Conservation (phyloP, 495 filamentous ascomycete species). For the Letharia lupina region DNA sequence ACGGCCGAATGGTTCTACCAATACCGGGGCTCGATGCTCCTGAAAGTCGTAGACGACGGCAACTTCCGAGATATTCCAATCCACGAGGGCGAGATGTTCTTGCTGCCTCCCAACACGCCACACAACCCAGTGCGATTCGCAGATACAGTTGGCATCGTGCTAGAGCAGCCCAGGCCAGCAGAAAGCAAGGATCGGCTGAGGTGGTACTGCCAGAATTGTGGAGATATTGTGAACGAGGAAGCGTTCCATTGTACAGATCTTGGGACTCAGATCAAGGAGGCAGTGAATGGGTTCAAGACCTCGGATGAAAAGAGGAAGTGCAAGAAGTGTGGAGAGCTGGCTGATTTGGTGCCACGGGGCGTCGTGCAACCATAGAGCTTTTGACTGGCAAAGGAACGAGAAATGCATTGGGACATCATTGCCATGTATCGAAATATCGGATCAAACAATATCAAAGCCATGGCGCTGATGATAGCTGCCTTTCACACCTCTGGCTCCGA, state of each 20-base stretch:
- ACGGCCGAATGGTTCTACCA: conserved; percentile 99
- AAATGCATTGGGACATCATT: not conserved
- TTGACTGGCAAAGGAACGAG: not conserved
- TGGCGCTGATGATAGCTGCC: not conserved
- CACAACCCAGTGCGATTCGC: conserved; percentile 69
- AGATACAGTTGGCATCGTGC: conserved; percentile 70
- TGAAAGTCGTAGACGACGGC: conserved; percentile 70
- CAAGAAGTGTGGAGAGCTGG: conserved; percentile 66
- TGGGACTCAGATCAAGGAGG: conserved; percentile 94
- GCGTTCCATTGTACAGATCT: conserved; percentile 83
- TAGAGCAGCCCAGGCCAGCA: conserved; percentile 75
- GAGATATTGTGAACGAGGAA: conserved; percentile 72
- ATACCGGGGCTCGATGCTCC: conserved; percentile 82
- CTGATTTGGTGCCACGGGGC: conserved; percentile 36
- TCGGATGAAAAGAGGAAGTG: conserved; percentile 68
- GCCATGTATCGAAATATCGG: not conserved
- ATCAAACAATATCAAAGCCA: not conserved
- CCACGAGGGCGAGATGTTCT: conserved; percentile 87
- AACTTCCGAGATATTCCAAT: conserved; percentile 79
- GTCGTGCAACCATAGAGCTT: conserved; percentile 20
- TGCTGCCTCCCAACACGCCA: conserved; percentile 83
- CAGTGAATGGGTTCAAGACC: conserved; percentile 72
- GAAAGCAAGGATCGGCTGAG: conserved; percentile 68
- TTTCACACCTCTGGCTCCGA: no score
- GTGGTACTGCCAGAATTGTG: conserved; percentile 79